Percentiles rank a stretch among this genome's conserved stretches.
These are phyloP conservation scores for Poteriospumella lacustris DNA, from an alignment of 108 stramenopile genomes.

Conservation along the genomic window DNA sequence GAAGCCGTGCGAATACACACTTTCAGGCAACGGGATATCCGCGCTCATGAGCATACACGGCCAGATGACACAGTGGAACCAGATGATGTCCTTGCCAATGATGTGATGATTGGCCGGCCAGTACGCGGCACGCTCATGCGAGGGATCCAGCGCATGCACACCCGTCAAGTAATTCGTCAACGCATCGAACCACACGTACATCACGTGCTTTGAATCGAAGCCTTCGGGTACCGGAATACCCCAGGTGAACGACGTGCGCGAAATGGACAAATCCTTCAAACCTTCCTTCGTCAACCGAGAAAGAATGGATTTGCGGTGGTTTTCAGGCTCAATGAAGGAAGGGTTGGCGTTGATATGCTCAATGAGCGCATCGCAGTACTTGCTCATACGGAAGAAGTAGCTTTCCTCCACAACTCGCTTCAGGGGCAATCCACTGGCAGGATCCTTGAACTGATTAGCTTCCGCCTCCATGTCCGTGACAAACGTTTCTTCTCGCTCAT, in stretches of 20 bases:
- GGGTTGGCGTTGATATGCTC: conserved; percentile 72
- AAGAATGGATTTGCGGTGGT: conserved; percentile 72
- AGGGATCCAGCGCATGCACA: conserved; percentile 56
- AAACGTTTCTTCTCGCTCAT: conserved; percentile 91
- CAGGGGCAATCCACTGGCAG: conserved; percentile 73
- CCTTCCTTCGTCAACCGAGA: conserved; percentile 74
- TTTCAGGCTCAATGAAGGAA: conserved; percentile 77
- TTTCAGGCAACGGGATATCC: conserved; percentile 76
- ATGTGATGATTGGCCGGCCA: conserved; percentile 86
- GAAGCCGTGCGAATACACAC: conserved; percentile 88
- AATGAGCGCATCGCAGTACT: conserved; percentile 69
- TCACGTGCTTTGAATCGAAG: conserved; percentile 74
- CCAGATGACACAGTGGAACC: conserved; percentile 97
- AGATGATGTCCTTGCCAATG: conserved; percentile 95
- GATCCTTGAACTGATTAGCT: conserved; percentile 75
- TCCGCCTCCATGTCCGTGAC: conserved; percentile 76
- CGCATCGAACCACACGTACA: conserved; percentile 99
- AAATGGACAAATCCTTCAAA: conserved; percentile 78
- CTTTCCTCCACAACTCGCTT: conserved; percentile 86
- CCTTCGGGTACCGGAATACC: conserved; percentile 77
- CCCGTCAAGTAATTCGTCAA: conserved; percentile 89
- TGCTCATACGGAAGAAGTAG: conserved; percentile 88
- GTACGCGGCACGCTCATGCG: conserved; percentile 34
- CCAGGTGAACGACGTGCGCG: conserved; percentile 83
- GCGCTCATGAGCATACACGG: conserved; percentile 93